These are phyloP conservation scores for Fomitiporia mediterranea DNA, from an alignment of 1,284 basidiomycete species.

Conservation along the genomic window DNA sequence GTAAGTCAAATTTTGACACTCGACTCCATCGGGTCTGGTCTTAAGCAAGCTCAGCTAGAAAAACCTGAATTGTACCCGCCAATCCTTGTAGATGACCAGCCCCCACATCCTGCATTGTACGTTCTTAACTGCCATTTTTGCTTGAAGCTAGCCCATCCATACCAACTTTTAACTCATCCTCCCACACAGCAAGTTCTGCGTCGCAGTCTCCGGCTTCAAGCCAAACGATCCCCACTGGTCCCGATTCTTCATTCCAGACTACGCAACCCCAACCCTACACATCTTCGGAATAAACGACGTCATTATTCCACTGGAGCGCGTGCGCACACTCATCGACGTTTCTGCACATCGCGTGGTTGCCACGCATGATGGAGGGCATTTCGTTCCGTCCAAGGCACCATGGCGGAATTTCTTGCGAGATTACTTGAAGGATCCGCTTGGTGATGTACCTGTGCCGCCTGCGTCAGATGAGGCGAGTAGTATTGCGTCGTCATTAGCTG, in stretches of 20 bases:
- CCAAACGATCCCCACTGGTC: conserved; percentile 46
- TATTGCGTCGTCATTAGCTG: conserved; percentile 2
- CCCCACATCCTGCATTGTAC: conserved; percentile 69
- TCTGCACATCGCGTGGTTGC: conserved; percentile 59
- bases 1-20: conserved; percentile 38
- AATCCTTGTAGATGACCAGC: conserved; percentile 61
- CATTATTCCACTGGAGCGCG: conserved; percentile 71
- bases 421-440: conserved; percentile 41
- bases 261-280: conserved; percentile 73
- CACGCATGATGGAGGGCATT: conserved; percentile 80
- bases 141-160: too few species aligned
- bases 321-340: conserved; percentile 53
- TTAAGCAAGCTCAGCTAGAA: conserved; percentile 38
- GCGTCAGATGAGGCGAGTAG: conserved; percentile 4
- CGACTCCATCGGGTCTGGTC: neutral
- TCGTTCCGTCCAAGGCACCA: conserved; percentile 66
- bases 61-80: conserved; percentile 53
- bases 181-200: conserved; percentile 55
- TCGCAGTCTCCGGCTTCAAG: conserved; percentile 66
- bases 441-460: conserved; percentile 12
- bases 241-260: conserved; percentile 53
- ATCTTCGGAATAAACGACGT: conserved; percentile 79
- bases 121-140: conserved; percentile 31
- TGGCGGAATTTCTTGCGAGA: conserved; percentile 70
- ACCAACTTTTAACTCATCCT: conserved; percentile 9